Evolutionary conservation across 192 early-diverging fungal species (phyloP), one percentile per base, ranked within the genome.

Genomic region (Coemansia sp.): DNA sequence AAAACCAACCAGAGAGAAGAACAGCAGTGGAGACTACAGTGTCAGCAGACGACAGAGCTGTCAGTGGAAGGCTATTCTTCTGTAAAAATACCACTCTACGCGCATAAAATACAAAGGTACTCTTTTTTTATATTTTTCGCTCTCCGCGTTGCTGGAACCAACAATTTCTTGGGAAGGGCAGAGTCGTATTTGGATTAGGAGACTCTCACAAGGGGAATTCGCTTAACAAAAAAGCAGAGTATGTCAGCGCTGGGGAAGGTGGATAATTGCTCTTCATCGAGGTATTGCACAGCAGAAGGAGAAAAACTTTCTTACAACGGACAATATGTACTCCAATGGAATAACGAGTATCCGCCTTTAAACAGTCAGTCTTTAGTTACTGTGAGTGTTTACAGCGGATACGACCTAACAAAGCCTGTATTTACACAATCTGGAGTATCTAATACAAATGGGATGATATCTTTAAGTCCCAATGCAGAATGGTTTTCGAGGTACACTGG

Each of bases 401-500:
- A 69, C 21, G 76, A 78, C 60, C 51, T 57, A 32, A 63, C 24
- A 8, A 78, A 48, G 5, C 67, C 70, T 0, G 38, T 73, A 18
- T 73, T 47, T 56, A 60, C 61, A 47, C 5, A 38, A 19, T 53
- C 59, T 27, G 56, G 47, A 19, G 56, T 69, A 25, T 18, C 44
- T 12, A 78, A 78, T 32, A 49, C 57, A n/a, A 78, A 78, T 44
- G 76, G 76, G 7, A 31, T 54, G 58, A 49, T 32, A 7, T 32
- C 70, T 32, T 26, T 78, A 27, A 65, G 60, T 32, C 76, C 76
- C 2, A 49, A 56, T 26, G 63, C 76, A 8, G 1, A 27, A 44
- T 78, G 76, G 76, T 78, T 73, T 19, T 65, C 70, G 51, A 66
- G 67, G 28, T 78, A 78, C 38, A 66, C 66, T 0, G 76, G 76